A percentile compares a stretch with the other conserved stretches of the same genome.
Evolutionary conservation across 768 basidiomycete genomes (phyloP).

Genomic region (Scleroderma citrinum): DNA sequence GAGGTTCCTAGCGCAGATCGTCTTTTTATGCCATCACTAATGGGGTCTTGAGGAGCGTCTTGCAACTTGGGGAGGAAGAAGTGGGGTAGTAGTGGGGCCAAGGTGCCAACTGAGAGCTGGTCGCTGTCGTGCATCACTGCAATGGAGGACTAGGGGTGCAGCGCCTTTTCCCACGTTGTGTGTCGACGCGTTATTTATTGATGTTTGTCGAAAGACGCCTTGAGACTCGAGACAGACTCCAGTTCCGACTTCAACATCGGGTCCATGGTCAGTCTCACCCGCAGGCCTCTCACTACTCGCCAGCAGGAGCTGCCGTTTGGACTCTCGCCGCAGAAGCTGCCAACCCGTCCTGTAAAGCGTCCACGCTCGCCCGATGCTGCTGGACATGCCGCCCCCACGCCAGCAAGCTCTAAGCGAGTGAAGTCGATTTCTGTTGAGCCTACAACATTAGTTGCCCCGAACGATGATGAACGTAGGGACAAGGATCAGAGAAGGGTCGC

Average conservation of each 20-base stretch:
- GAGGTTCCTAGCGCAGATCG: neutral
- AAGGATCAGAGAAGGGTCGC: conserved; percentile 45
- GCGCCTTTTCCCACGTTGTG: too few species aligned
- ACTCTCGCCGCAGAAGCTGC: conserved; percentile 29
- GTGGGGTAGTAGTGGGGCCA: conserved; percentile 36
- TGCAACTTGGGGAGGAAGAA: conserved; percentile 63
- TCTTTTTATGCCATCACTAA: conserved; percentile 49
- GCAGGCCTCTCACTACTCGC: conserved; percentile 44
- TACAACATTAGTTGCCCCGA: conserved; percentile 12
- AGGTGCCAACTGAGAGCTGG: conserved; percentile 13
- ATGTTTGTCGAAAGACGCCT: neutral
- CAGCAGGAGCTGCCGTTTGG: conserved; percentile 29
- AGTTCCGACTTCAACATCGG: conserved; percentile 16
- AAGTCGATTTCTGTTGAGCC: conserved; percentile 29
- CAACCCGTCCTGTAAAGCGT: conserved; percentile 38
- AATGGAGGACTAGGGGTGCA: too few species aligned
- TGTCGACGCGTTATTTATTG: neutral
- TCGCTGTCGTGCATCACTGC: conserved; percentile 10
- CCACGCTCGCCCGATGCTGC: conserved; percentile 46
- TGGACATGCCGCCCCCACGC: conserved; percentile 24
- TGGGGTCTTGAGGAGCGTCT: conserved; percentile 76
- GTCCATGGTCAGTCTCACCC: conserved; percentile 12
- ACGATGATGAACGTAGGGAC: conserved; percentile 37
- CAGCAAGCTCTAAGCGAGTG: conserved; percentile 38
- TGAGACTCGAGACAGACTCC: conserved; percentile 35